A percentile compares a stretch with the other conserved stretches of the same genome.
phyloP scores from a whole-genome alignment of 1,284 basidiomycete species.

The Volvariella volvacea region DNA sequence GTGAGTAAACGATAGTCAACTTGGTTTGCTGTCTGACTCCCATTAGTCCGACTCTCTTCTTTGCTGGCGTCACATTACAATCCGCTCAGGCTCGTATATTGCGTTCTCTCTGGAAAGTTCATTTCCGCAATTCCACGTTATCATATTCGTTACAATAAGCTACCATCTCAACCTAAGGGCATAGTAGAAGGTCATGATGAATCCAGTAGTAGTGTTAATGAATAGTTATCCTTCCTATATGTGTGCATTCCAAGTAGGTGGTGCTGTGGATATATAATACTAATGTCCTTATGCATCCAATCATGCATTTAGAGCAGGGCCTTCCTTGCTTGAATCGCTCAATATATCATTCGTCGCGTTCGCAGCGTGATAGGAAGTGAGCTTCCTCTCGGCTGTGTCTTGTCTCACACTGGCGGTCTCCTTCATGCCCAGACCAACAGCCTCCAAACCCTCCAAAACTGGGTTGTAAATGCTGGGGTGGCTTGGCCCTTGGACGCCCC shows the following conservation, averaged over 20 bases:
- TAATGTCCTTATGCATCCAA: no score
- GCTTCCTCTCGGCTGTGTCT: slow-evolving; percentile 9
- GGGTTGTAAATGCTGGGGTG: slow-evolving; percentile 55
- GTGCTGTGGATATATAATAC: no score
- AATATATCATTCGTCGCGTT: no score
- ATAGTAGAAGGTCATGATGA: not conserved
- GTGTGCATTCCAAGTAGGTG: no score
- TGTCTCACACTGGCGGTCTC: slow-evolving; percentile 31
- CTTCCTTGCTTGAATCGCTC: no score
- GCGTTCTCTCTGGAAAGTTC: slow-evolving; percentile 33
- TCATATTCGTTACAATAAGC: not conserved
- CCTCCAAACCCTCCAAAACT: slow-evolving; percentile 56
- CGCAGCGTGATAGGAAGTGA: not conserved
- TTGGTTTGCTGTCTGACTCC: no score
- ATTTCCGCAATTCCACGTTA: slow-evolving; percentile 31
- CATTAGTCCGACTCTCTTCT: slow-evolving; percentile 38
- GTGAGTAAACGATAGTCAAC: no score
- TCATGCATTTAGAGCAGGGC: no score
- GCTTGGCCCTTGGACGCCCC: slow-evolving; percentile 66
- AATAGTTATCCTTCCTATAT: no score
- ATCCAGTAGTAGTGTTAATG: no score
- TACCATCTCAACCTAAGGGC: not conserved
- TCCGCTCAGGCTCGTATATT: slow-evolving; percentile 36
- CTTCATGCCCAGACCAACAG: slow-evolving; percentile 60
- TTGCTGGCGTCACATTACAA: slow-evolving; percentile 41